Evolutionary conservation across 768 basidiomycete genomes (phyloP), one percentile per base, ranked within the genome.

Genomic region (Naganishia onofrii): DNA sequence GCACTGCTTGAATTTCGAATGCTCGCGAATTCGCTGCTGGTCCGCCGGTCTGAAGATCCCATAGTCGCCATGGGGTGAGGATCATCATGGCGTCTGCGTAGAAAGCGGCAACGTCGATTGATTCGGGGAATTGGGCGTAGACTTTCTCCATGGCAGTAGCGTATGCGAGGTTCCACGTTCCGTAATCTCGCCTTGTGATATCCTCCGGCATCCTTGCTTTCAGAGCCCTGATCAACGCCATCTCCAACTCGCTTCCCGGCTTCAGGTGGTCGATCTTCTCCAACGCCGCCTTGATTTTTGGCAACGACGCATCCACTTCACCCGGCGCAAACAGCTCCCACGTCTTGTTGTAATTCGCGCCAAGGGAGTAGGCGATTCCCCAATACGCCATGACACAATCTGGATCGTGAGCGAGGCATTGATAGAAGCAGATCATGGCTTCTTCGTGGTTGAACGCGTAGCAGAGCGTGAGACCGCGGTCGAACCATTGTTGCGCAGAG

Each of bases 341-440:
- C 1, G 70, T 38, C 63, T 76, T 75, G 70, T 77, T 77, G 72
- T 78, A 78, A 53, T 78, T 77, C 4, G 76, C 73, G 38, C 76
- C 76, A 2, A 72, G 64, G 19, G 77, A 66, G 52, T 76, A 77
- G 3, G 75, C 75, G 31, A 76, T 31, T 3, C 74, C 77, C 77
- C 77, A 78, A 46, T 73, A 72, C n/a, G 72, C 75, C 66, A 76
- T 74, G 9, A 67, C 69, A 34, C 73, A 74, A 1, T 56, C 31
- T 19, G 54, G 67, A 63, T 78, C 77, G 51, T 72, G 72, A 9
- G 58, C 63, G 21, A 76, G 46, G 36, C 71, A 69, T 54, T 74
- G 68, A 29, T 67, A n/a, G 58, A 77, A 75, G 66, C 77, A 78
- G 1, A 42, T 9, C 3, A 69, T 70, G 23, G 76, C 73, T 67